phyloP scores from a whole-genome alignment of 208 protist species.

The Phytomonas sp. region DNA sequence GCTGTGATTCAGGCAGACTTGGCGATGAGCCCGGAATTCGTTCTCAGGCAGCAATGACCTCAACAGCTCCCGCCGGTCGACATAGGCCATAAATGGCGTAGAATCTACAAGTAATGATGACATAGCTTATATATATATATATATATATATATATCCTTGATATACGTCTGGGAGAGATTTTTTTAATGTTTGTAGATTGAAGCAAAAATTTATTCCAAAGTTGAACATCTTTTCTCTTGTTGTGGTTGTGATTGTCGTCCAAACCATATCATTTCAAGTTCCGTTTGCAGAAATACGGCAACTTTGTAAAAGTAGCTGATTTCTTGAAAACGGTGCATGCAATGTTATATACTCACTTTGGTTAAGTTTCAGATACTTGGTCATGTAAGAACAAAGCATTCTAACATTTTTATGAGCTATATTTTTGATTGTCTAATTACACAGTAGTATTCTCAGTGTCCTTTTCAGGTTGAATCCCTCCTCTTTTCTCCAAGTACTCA shows the following conservation, averaged over 20 bases:
- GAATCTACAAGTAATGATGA: slow-evolving; percentile 52
- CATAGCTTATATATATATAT: slow-evolving; percentile 25
- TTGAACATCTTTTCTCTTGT: neutral
- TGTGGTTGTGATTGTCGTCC: neutral
- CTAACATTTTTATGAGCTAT: neutral
- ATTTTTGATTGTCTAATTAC: neutral
- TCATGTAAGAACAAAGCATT: neutral
- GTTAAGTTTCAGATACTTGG: neutral
- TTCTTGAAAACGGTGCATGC: neutral
- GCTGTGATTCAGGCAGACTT: slow-evolving; percentile 64
- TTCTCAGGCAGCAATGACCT: slow-evolving; percentile 54
- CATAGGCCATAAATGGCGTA: slow-evolving; percentile 66
- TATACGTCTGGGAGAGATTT: neutral
- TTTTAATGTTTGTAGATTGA: neutral
- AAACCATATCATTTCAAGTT: slow-evolving; percentile 5
- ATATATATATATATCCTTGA: slow-evolving; percentile 3
- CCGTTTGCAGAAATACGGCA: slow-evolving; percentile 7
- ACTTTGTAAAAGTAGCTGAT: neutral
- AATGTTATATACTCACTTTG: neutral
- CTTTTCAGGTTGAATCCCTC: slow-evolving; percentile 10
- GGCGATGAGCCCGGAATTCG: slow-evolving; percentile 55
- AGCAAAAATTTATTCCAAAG: slow-evolving; percentile 7
- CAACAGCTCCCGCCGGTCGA: slow-evolving; percentile 77
- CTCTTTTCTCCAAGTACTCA: slow-evolving; percentile 59
- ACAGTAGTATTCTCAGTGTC: neutral